phyloP scores from a whole-genome alignment of 345 rosid species.

The Sapria himalayana region DNA sequence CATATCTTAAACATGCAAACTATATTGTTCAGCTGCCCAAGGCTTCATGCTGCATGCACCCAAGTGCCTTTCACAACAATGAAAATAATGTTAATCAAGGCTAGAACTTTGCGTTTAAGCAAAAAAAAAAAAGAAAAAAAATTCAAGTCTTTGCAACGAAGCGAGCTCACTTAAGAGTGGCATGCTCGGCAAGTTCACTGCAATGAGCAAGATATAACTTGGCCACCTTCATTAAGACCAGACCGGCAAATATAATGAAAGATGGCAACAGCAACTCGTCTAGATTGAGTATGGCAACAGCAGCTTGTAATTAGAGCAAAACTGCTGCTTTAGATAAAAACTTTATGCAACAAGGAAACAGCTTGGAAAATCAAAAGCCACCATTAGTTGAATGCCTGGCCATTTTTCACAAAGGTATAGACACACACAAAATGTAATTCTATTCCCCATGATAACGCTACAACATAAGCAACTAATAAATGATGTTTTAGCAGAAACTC shows the following conservation, averaged over 20 bases:
- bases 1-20: too few relatives aligned
- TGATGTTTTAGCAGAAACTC: slow-evolving; percentile 73
- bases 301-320: slow-evolving; percentile 44
- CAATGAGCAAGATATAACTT: slow-evolving; percentile 59
- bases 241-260: slow-evolving; percentile 48
- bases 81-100: neutral
- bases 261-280: slow-evolving; percentile 71
- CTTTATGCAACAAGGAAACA: slow-evolving; percentile 5
- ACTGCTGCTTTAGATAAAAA: slow-evolving; percentile 7
- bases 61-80: neutral
- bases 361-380: neutral
- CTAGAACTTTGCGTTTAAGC: too few relatives aligned
- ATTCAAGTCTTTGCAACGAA: slow-evolving; percentile 1
- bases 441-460: slow-evolving; percentile 62
- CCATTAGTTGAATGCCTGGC: slow-evolving; percentile 23
- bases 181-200: slow-evolving; percentile 80
- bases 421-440: slow-evolving; percentile 77
- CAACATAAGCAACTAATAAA: slow-evolving; percentile 64
- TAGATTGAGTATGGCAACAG: slow-evolving; percentile 82
- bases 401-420: slow-evolving; percentile 69
- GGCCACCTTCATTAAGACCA: slow-evolving; percentile 77
- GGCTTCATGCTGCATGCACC: too few relatives aligned
- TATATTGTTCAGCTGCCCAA: too few relatives aligned
- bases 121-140: too few relatives aligned
- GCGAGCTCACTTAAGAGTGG: slow-evolving; percentile 48